Conservation (phyloP, 2,329 filamentous ascomycete genomes). For the Xylariaceae sp. region DNA sequence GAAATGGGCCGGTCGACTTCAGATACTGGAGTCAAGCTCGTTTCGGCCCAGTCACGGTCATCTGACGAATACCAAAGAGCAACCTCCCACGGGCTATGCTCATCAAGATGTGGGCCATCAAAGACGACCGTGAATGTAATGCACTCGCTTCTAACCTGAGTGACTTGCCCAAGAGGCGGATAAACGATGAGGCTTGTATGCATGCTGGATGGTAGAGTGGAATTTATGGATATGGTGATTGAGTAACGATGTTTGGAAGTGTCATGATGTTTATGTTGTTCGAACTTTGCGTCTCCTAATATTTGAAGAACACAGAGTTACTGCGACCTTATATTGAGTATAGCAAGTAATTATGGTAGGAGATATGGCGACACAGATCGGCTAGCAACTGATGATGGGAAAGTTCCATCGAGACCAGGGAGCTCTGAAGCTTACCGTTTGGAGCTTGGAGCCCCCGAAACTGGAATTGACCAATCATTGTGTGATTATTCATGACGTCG, state of each 20-base stretch:
- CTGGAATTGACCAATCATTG: slow-evolving; percentile 18
- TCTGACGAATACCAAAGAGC: slow-evolving; percentile 67
- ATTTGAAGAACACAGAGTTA: no score
- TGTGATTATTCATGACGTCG: slow-evolving; percentile 15
- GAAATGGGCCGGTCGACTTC: slow-evolving; percentile 37
- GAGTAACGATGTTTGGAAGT: no score
- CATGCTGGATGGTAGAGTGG: slow-evolving; percentile 24
- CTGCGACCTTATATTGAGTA: no score
- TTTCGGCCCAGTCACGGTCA: slow-evolving; percentile 53
- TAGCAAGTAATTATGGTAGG: no score
- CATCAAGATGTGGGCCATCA: slow-evolving; percentile 55
- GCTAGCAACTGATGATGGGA: no score
- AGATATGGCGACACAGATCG: no score
- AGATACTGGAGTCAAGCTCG: slow-evolving; percentile 28
- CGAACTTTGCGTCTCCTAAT: no score
- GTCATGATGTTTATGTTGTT: no score
- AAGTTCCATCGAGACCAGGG: no score
- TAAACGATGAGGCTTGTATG: slow-evolving; percentile 43
- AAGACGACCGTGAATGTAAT: slow-evolving; percentile 65
- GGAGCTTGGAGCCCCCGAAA: no score
- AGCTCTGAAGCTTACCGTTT: no score
- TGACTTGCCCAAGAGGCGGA: slow-evolving; percentile 74
- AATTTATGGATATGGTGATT: no score
- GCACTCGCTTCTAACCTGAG: slow-evolving; percentile 46
- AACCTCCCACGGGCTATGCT: slow-evolving; percentile 60